Percentiles rank a stretch among this genome's conserved stretches.
phyloP scores from a whole-genome alignment of 1,139 yeast genomes.

The Diutina rugosa region DNA sequence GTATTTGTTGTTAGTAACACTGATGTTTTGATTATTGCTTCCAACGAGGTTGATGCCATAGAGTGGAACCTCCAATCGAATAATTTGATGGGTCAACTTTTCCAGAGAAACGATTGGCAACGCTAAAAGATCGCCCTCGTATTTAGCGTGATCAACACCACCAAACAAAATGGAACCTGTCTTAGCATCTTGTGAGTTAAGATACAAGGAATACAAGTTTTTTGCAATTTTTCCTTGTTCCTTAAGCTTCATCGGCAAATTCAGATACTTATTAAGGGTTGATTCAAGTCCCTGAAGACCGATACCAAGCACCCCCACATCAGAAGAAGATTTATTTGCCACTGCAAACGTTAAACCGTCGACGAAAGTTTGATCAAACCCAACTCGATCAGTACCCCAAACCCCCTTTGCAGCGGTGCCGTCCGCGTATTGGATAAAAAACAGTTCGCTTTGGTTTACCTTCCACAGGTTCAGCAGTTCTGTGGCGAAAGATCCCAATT shows the following conservation, averaged over 20 bases:
- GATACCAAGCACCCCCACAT: conserved; percentile 1
- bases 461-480: conserved; percentile 66
- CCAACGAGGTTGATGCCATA: not conserved
- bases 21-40: not conserved
- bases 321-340: conserved; percentile 1
- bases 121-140: conserved; percentile 17
- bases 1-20: conserved; percentile 5
- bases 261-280: conserved; percentile 24
- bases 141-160: conserved; percentile 43
- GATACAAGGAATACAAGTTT: conserved; percentile 40
- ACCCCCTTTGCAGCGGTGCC: conserved; percentile 44
- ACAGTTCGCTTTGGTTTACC: conserved; percentile 26
- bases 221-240: conserved; percentile 34
- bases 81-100: not conserved
- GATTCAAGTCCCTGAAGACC: not conserved
- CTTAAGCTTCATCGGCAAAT: conserved; percentile 45
- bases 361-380: conserved; percentile 28
- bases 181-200: conserved; percentile 17
- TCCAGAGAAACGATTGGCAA: conserved; percentile 1
- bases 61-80: not conserved
- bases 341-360: conserved; percentile 24
- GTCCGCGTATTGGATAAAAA: conserved; percentile 51
- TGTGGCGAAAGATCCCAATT: conserved; percentile 31
- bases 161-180: conserved; percentile 43
- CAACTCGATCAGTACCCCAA: conserved; percentile 48